Conservation (phyloP, 1,284 basidiomycete species). For the Microbotryomycetes sp. region DNA sequence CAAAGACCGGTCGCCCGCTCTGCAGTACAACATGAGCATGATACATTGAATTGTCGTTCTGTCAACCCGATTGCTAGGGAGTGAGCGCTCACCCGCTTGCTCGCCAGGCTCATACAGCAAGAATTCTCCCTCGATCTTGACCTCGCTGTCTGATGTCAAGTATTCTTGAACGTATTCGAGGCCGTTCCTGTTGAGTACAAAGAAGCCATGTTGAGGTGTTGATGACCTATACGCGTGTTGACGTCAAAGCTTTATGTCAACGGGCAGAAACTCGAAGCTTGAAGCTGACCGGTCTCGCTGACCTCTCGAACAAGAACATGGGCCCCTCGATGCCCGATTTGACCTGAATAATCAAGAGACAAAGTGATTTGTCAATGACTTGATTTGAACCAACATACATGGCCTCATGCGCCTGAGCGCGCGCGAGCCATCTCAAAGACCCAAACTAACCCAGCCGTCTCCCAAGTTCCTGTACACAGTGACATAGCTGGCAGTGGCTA, state of each 20-base stretch:
- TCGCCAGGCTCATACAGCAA: slow-evolving; percentile 64
- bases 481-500: slow-evolving; percentile 78
- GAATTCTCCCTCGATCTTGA: slow-evolving; percentile 55
- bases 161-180: slow-evolving; percentile 72
- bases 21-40: slow-evolving; percentile 1
- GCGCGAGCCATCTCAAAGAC: neutral
- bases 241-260: slow-evolving; percentile 1
- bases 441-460: slow-evolving; percentile 37
- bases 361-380: neutral
- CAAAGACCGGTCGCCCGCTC: slow-evolving; percentile 63
- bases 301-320: slow-evolving; percentile 83
- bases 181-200: slow-evolving; percentile 79
- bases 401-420: neutral
- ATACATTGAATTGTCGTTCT: neutral
- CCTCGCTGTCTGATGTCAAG: slow-evolving; percentile 69
- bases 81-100: slow-evolving; percentile 16
- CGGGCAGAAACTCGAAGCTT: neutral
- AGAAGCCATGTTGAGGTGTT: slow-evolving; percentile 70
- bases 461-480: slow-evolving; percentile 42
- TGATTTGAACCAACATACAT: neutral
- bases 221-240: no score
- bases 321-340: slow-evolving; percentile 80
- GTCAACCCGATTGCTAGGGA: neutral
- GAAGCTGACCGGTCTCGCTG: slow-evolving; percentile 36
- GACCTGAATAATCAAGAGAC: slow-evolving; percentile 45